A percentile compares a stretch with the other conserved stretches of the same genome.
These are phyloP conservation scores for Diaporthe helianthi DNA, from an alignment of 2,329 filamentous ascomycete genomes.

Conservation along the genomic window DNA sequence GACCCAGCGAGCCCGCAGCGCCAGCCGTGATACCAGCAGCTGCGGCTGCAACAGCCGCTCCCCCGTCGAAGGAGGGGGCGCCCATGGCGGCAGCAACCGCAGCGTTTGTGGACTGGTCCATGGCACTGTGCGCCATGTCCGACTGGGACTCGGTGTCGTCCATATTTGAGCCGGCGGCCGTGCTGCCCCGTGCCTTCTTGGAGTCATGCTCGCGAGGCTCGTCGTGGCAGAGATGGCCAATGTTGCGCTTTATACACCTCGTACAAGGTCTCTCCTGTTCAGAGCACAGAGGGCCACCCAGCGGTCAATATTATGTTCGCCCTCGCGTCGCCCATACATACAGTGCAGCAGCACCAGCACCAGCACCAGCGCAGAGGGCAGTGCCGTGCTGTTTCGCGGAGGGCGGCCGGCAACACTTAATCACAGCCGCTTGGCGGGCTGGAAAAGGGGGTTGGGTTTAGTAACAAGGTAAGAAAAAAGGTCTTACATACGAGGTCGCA, in stretches of 20 bases:
- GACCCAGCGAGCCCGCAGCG: slow-evolving; percentile 51
- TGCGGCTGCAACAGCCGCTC: slow-evolving; percentile 40
- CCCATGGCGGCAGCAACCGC: slow-evolving; percentile 56
- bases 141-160: slow-evolving; percentile 65
- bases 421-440: slow-evolving; percentile 39
- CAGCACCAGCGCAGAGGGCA: not conserved
- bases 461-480: slow-evolving; percentile 40
- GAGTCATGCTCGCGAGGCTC: slow-evolving; percentile 85
- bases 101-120: slow-evolving; percentile 51
- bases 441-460: slow-evolving; percentile 32
- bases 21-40: slow-evolving; percentile 34
- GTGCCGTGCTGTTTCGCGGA: slow-evolving; percentile 23
- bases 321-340: slow-evolving; percentile 35
- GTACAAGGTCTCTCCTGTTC: slow-evolving; percentile 91
- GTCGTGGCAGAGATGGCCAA: slow-evolving; percentile 97
- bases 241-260: slow-evolving; percentile 97
- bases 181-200: slow-evolving; percentile 78
- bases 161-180: slow-evolving; percentile 57
- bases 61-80: slow-evolving; percentile 54
- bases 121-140: slow-evolving; percentile 61
- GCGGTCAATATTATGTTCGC: slow-evolving; percentile 46
- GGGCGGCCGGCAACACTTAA: slow-evolving; percentile 36
- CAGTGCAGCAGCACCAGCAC: slow-evolving; percentile 2
- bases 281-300: slow-evolving; percentile 40
- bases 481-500: slow-evolving; percentile 80